Percentiles rank a stretch among this genome's conserved stretches.
phyloP scores from a whole-genome alignment of 169 alveolate species.

The Gregarina niphandrodes region DNA sequence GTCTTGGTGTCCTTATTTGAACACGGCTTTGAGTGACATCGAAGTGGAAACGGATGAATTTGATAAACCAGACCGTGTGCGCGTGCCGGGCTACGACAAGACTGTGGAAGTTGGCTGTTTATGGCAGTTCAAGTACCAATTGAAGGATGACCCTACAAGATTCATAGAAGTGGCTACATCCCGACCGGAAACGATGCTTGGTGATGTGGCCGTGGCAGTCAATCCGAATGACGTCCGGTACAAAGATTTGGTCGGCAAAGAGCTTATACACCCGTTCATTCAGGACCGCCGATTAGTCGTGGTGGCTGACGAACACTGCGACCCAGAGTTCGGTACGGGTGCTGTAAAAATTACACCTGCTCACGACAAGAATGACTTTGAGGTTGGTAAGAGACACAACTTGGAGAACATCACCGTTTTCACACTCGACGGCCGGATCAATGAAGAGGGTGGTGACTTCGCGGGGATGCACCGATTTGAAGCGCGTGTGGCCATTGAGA shows the following conservation, averaged over 20 bases:
- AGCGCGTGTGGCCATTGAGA: constrained; percentile 66
- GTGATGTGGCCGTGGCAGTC: constrained; percentile 99
- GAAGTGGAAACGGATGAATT: constrained; percentile 89
- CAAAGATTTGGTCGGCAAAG: constrained; percentile 73
- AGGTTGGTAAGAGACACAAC: constrained; percentile 75
- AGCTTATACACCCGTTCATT: constrained; percentile 85
- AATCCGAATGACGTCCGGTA: constrained; percentile 92
- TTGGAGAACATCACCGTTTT: constrained; percentile 63
- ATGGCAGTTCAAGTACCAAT: constrained; percentile 72
- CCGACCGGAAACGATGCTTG: constrained; percentile 99
- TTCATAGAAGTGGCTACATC: constrained; percentile 72
- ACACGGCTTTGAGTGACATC: constrained; percentile 92
- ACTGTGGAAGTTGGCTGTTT: constrained; percentile 86
- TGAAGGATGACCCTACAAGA: constrained; percentile 53
- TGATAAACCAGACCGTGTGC: constrained; percentile 19
- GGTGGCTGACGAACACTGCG: constrained; percentile 84
- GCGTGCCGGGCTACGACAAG: constrained; percentile 6
- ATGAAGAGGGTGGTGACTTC: constrained; percentile 76
- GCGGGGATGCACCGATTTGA: constrained; percentile 81
- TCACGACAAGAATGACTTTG: constrained; percentile 95
- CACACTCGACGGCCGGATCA: constrained; percentile 79
- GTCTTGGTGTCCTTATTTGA: constrained; percentile 87
- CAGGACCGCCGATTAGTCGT: constrained; percentile 66
- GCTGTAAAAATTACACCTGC: constrained; percentile 99
- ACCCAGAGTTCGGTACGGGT: constrained; percentile 94